These are phyloP conservation scores for Pyrus bretschneideri DNA, from an alignment of 306 rosid genomes.

Conservation along the genomic window DNA sequence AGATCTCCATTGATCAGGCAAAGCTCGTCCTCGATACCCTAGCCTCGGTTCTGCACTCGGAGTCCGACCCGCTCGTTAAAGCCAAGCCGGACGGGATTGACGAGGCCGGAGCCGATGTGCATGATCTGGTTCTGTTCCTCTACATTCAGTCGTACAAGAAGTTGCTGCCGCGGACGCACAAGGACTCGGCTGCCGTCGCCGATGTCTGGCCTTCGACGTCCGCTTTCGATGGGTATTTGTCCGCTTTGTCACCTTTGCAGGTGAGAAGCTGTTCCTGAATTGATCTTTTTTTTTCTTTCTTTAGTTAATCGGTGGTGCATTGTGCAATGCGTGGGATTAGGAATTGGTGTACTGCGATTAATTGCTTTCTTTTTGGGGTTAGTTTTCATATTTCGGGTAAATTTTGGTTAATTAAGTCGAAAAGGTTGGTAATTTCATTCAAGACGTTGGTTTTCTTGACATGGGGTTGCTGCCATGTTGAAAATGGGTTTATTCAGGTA, in stretches of 20 bases:
- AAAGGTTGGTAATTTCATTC: not conserved
- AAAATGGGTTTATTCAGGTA: not conserved
- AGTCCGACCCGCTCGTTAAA: slow-evolving; percentile 57
- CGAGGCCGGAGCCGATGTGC: slow-evolving; percentile 54
- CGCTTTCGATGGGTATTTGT: slow-evolving; percentile 94
- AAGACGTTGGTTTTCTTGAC: not conserved
- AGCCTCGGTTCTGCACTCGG: slow-evolving; percentile 63
- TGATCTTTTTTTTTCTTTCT: not conserved
- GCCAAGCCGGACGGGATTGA: slow-evolving; percentile 42
- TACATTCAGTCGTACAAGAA: slow-evolving; percentile 94
- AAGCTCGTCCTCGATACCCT: slow-evolving; percentile 71
- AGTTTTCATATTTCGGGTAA: not conserved
- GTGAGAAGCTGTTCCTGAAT: slow-evolving; percentile 29
- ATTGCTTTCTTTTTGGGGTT: not conserved
- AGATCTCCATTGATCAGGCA: slow-evolving; percentile 84
- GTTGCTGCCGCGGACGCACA: slow-evolving; percentile 85
- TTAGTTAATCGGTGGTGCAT: not conserved
- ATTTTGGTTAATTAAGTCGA: not conserved
- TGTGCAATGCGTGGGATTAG: not conserved
- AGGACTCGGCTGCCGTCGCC: slow-evolving; percentile 89
- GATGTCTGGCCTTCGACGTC: slow-evolving; percentile 99
- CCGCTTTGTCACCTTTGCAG: slow-evolving; percentile 98
- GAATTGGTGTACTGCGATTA: not conserved
- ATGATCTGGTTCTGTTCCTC: slow-evolving; percentile 81
- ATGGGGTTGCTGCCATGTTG: not conserved